phyloP scores from a whole-genome alignment of 345 rosid species.

The Gossypium rotundifolium region DNA sequence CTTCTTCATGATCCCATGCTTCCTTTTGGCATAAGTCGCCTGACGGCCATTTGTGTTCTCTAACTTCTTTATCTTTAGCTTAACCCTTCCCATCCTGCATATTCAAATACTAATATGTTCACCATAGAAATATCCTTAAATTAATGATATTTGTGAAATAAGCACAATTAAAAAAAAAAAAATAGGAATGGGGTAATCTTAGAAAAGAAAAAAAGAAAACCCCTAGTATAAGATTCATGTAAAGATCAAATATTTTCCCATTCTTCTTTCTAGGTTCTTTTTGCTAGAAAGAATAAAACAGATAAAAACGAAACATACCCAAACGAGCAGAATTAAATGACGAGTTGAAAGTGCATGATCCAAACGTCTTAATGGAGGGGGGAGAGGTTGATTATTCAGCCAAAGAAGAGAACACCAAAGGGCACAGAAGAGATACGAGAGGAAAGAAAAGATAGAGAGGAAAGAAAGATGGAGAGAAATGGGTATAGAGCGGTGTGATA shows the following conservation, averaged over 20 bases:
- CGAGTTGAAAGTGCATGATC: slow-evolving; percentile 19
- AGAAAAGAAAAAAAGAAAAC: neutral
- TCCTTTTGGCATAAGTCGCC: slow-evolving; percentile 67
- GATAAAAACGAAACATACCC: slow-evolving; percentile 21
- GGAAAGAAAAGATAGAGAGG: neutral
- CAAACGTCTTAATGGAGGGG: slow-evolving; percentile 19
- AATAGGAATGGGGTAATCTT: neutral
- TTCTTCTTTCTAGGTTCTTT: neutral
- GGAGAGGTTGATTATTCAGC: slow-evolving; percentile 14
- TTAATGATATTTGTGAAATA: neutral
- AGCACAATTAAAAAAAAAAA: neutral
- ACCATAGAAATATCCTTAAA: no score
- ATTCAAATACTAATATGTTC: neutral
- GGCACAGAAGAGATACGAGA: slow-evolving; percentile 6
- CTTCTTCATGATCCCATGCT: slow-evolving; percentile 69
- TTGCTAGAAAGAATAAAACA: neutral
- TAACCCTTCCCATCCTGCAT: slow-evolving; percentile 79
- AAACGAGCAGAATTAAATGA: slow-evolving; percentile 33
- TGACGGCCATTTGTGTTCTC: slow-evolving; percentile 66
- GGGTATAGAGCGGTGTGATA: slow-evolving; percentile 16
- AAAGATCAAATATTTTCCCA: neutral
- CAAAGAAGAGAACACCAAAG: slow-evolving; percentile 17
- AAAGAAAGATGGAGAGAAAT: slow-evolving; percentile 9
- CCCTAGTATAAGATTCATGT: neutral
- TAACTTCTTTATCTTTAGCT: slow-evolving; percentile 64